Conservation (phyloP, 164 flowering plant species). For the Paratinospora sagittata region DNA sequence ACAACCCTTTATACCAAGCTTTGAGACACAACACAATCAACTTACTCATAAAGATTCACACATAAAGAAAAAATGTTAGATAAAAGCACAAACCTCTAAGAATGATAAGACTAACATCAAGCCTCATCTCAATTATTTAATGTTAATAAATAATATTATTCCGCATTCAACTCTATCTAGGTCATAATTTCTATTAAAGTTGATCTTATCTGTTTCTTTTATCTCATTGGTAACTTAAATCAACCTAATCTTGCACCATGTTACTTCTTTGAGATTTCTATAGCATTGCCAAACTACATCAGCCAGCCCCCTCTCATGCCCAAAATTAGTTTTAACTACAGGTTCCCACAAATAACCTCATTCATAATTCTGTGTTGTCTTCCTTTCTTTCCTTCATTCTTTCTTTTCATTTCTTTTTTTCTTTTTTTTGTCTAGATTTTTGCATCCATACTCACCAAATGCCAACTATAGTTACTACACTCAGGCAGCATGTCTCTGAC, state of each 20-base stretch:
- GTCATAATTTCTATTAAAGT: too few species aligned
- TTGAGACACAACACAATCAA: too few species aligned
- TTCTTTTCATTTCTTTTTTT: too few species aligned
- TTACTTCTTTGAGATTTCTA: background rate
- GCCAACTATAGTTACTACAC: background rate
- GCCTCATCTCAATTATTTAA: too few species aligned
- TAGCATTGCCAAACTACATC: background rate
- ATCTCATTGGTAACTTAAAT: background rate
- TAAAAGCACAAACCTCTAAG: too few species aligned
- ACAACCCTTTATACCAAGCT: too few species aligned
- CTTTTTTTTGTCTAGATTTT: background rate
- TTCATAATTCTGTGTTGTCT: background rate
- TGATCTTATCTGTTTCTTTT: background rate
- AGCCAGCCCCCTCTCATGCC: background rate
- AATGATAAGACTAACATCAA: too few species aligned
- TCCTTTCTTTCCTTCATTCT: too few species aligned
- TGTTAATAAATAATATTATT: too few species aligned
- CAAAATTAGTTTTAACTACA: background rate
- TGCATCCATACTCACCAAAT: background rate
- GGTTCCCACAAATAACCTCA: background rate
- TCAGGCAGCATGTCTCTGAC: background rate
- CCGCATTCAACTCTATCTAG: too few species aligned
- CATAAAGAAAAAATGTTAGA: too few species aligned
- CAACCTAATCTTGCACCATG: background rate
- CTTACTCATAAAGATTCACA: too few species aligned